Evolutionary conservation across 345 rosid species (phyloP).

Genomic region (Corchorus olitorius): DNA sequence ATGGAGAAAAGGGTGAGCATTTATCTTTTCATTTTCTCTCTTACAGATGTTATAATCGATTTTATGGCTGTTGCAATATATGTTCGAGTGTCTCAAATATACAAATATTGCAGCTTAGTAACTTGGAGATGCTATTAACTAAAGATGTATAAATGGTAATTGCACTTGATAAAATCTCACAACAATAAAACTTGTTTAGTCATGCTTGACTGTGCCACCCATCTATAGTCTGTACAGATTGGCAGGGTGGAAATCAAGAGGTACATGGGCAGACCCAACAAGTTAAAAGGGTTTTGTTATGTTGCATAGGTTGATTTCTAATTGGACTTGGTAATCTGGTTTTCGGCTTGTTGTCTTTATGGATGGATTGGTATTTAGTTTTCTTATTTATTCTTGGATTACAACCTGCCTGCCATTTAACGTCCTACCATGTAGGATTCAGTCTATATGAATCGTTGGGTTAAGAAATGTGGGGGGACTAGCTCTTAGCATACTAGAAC

Average conservation of each 20-base stretch:
- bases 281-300: background rate
- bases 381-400: too few species aligned
- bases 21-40: background rate
- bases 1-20: conserved; percentile 48
- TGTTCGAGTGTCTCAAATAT: background rate
- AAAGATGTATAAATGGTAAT: background rate
- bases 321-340: background rate
- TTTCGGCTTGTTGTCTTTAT: background rate
- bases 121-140: background rate
- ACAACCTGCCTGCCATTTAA: too few species aligned
- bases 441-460: background rate
- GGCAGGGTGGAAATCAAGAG: background rate
- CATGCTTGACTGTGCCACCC: background rate
- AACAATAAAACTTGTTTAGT: background rate
- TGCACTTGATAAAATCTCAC: background rate
- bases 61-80: background rate
- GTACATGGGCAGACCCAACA: background rate
- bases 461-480: background rate
- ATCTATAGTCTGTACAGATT: background rate
- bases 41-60: background rate
- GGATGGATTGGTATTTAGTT: too few species aligned
- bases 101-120: background rate
- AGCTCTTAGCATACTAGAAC: background rate
- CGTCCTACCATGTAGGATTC: background rate
- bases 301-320: background rate